Conservation (phyloP, 768 basidiomycete species). For the Termitomyces bulborhizus region DNA sequence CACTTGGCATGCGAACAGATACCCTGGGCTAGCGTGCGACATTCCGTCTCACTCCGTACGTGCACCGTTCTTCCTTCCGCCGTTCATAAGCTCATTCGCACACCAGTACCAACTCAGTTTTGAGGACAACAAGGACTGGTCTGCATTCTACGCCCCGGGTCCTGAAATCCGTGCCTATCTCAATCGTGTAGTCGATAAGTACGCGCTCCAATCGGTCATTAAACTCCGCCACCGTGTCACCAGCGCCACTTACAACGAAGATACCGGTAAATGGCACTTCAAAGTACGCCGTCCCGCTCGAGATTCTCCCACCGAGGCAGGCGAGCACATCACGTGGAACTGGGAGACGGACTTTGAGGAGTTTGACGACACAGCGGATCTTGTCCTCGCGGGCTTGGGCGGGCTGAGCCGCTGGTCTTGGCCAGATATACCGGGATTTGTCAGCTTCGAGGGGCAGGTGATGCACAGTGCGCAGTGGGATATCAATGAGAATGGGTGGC, state of each 20-base stretch:
- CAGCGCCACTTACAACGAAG: slow-evolving; percentile 43
- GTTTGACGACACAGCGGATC: slow-evolving; percentile 48
- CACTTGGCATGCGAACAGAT: slow-evolving; percentile 53
- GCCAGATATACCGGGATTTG: slow-evolving; percentile 58
- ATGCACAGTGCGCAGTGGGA: slow-evolving; percentile 65
- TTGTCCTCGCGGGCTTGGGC: slow-evolving; percentile 53
- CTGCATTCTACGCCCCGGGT: slow-evolving; percentile 53
- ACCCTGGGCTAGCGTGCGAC: slow-evolving; percentile 25
- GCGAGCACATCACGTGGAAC: slow-evolving; percentile 13
- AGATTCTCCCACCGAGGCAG: slow-evolving; percentile 10
- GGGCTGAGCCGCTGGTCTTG: slow-evolving; percentile 53
- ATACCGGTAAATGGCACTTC: slow-evolving; percentile 50
- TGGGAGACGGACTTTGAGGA: slow-evolving; percentile 28
- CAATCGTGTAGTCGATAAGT: slow-evolving; percentile 48
- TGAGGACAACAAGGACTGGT: slow-evolving; percentile 54
- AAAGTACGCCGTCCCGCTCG: slow-evolving; percentile 31
- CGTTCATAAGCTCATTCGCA: background rate
- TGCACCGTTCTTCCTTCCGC: background rate
- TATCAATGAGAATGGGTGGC: slow-evolving; percentile 28
- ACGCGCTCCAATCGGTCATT: slow-evolving; percentile 46
- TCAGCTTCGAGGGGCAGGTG: slow-evolving; percentile 49
- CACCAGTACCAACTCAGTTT: slow-evolving; percentile 54
- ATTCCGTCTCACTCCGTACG: slow-evolving; percentile 3
- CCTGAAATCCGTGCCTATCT: slow-evolving; percentile 54
- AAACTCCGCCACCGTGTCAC: slow-evolving; percentile 50